Evolutionary conservation across 2,329 filamentous ascomycete genomes (phyloP).

Genomic region (Pleomassaria siparia): DNA sequence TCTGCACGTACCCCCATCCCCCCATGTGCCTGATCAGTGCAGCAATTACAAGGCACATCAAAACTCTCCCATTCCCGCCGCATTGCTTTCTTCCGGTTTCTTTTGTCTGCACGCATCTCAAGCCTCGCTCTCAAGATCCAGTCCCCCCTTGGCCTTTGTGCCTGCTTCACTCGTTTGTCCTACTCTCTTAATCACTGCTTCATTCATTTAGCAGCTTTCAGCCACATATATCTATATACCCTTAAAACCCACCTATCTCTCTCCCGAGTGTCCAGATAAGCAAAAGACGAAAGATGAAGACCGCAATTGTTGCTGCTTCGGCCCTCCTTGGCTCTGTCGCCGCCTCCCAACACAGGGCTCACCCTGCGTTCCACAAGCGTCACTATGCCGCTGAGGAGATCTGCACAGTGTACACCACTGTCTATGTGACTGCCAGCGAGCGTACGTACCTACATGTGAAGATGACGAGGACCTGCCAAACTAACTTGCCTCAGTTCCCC

Average conservation of each 20-base stretch:
- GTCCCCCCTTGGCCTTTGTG: conserved; percentile 34
- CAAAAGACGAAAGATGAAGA: conserved; percentile 68
- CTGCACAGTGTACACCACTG: conserved; percentile 73
- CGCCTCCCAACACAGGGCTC: conserved; percentile 63
- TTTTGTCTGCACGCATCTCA: conserved; percentile 33
- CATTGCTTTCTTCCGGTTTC: conserved; percentile 19
- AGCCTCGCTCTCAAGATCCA: conserved; percentile 34
- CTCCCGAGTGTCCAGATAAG: conserved; percentile 27
- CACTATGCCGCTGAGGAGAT: conserved; percentile 47
- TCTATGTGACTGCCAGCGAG: conserved; percentile 30
- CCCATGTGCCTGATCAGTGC: too few relatives aligned
- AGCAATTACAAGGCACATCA: conserved; percentile 19
- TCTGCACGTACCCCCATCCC: too few relatives aligned
- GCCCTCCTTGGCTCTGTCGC: conserved; percentile 56
- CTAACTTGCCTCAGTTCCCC: conserved; percentile 24
- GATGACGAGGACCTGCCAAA: neutral
- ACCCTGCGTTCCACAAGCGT: conserved; percentile 61
- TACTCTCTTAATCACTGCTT: conserved; percentile 53
- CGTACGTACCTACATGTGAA: conserved; percentile 48
- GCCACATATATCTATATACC: conserved; percentile 45
- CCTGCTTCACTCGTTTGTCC: conserved; percentile 39
- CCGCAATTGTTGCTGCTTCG: conserved; percentile 65
- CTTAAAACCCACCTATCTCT: conserved; percentile 21
- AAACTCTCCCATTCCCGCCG: conserved; percentile 31
- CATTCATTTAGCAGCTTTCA: conserved; percentile 88